Conservation (phyloP, 2,329 filamentous ascomycete species). For the Pleoardoris graminearum region DNA sequence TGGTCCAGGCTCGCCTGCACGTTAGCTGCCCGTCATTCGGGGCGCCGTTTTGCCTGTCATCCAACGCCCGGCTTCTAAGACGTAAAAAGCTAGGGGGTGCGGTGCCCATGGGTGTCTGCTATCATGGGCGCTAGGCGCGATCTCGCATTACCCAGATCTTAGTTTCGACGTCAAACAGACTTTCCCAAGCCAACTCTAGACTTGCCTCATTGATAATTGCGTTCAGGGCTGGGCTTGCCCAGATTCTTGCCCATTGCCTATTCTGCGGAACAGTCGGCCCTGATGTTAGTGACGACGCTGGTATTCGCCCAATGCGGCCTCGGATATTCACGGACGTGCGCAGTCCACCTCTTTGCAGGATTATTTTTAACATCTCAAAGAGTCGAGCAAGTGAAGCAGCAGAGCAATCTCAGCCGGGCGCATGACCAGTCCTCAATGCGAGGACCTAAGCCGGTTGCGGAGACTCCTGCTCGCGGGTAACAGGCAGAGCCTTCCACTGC, state of each 20-base stretch:
- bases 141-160: constrained; percentile 33
- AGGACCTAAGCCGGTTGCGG: constrained; percentile 18
- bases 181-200: neutral
- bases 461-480: neutral
- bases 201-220: neutral
- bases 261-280: too few relatives aligned
- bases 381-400: constrained; percentile 3
- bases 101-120: constrained; percentile 12
- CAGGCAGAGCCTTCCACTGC: too few relatives aligned
- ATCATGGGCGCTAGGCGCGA: constrained; percentile 27
- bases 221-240: neutral
- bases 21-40: constrained; percentile 43
- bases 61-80: constrained; percentile 4
- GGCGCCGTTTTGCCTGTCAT: constrained; percentile 18
- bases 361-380: neutral
- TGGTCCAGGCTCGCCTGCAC: constrained; percentile 34
- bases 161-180: constrained; percentile 15
- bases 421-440: constrained; percentile 14
- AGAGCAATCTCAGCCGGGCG: constrained; percentile 3
- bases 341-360: constrained; percentile 7
- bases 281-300: neutral
- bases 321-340: constrained; percentile 6
- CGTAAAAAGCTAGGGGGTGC: constrained; percentile 10
- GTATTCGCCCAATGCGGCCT: constrained; percentile 8
- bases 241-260: too few relatives aligned